Percentiles rank a stretch among this genome's conserved stretches.
Evolutionary conservation across 169 alveolate genomes (phyloP).

Genomic region (Ichthyophthirius multifiliis): DNA sequence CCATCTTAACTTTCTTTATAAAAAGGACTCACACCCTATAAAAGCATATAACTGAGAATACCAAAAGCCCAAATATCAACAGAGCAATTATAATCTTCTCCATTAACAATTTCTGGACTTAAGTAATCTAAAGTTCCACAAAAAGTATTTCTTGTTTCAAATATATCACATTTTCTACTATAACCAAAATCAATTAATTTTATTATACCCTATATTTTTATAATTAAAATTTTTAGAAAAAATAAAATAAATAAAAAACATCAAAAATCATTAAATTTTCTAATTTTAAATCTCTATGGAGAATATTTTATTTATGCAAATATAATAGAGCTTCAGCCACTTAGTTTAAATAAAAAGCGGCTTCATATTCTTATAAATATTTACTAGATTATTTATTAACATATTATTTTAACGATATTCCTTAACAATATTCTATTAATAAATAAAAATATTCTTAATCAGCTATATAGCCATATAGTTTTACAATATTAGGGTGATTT

Average conservation of each 20-base stretch:
- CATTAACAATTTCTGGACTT: constrained; percentile 57
- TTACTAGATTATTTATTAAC: constrained; percentile 17
- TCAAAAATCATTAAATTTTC: constrained; percentile 30
- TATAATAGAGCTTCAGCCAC: constrained; percentile 14
- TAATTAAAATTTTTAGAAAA: background rate
- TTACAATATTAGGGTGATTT: background rate
- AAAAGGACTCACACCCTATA: constrained; percentile 27
- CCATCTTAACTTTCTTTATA: background rate
- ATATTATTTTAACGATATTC: background rate
- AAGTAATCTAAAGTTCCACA: constrained; percentile 58
- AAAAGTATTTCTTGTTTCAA: constrained; percentile 46
- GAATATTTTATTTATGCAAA: constrained; percentile 18
- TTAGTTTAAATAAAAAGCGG: constrained; percentile 8
- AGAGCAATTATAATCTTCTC: constrained; percentile 51
- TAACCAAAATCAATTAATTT: constrained; percentile 66
- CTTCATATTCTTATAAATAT: constrained; percentile 10
- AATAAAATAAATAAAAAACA: background rate
- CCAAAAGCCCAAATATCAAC: constrained; percentile 74
- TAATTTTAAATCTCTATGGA: constrained; percentile 34
- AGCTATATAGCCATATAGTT: constrained; percentile 10
- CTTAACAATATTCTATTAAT: constrained; percentile 26
- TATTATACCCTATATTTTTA: background rate
- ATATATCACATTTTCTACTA: constrained; percentile 36
- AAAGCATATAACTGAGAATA: constrained; percentile 47
- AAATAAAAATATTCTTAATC: constrained; percentile 16